These are phyloP conservation scores for Pleurotus giganteus DNA, from an alignment of 768 basidiomycete genomes.

Conservation along the genomic window DNA sequence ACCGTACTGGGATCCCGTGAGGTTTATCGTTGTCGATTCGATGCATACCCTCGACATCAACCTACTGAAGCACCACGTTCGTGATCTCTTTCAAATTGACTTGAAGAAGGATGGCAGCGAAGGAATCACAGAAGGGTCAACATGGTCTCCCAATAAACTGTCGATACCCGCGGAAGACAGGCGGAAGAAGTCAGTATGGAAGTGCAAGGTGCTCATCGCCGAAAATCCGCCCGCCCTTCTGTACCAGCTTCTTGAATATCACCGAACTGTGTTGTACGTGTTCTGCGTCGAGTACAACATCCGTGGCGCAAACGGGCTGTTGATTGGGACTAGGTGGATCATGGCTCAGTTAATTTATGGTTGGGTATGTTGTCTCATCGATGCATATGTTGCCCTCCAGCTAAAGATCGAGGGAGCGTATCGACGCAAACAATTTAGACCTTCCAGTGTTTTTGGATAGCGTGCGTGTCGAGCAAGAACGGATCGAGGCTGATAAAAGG, in stretches of 20 bases:
- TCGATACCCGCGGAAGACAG: background rate
- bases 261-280: background rate
- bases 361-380: slow-evolving; percentile 1
- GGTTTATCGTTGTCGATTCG: background rate
- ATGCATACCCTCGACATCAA: background rate
- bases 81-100: background rate
- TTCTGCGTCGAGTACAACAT: background rate
- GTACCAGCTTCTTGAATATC: background rate
- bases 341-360: background rate
- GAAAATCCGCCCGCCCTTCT: background rate
- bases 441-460: no score
- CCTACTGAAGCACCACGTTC: background rate
- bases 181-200: background rate
- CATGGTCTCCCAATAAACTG: background rate
- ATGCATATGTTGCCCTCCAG: no score
- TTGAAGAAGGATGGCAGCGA: background rate
- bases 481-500: no score
- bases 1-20: background rate
- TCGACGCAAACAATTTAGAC: no score
- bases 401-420: no score
- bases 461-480: no score
- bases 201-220: background rate
- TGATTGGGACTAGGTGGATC: background rate
- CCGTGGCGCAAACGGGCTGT: no score
- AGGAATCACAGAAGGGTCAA: background rate